Evolutionary conservation across 192 early-diverging fungal genomes (phyloP).

Genomic region (Mortierella antarctica): DNA sequence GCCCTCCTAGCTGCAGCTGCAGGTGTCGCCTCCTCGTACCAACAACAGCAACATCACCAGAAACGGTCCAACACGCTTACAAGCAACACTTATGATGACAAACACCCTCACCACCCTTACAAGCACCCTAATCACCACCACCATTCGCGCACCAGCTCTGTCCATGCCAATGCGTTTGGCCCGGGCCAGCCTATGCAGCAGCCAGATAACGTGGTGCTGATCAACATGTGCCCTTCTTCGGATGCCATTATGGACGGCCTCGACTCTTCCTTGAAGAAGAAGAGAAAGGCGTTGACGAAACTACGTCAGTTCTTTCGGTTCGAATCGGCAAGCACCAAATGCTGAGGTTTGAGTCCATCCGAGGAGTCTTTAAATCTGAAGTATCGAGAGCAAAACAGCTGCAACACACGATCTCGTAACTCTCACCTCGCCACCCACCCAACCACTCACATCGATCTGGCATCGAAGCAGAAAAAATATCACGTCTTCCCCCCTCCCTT

Average conservation of each 20-base stretch:
- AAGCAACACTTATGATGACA: slow-evolving; percentile 15
- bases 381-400: neutral
- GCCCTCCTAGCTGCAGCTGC: slow-evolving; percentile 2
- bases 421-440: neutral
- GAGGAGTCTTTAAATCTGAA: no score
- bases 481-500: no score
- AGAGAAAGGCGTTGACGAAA: slow-evolving; percentile 43
- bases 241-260: slow-evolving; percentile 26
- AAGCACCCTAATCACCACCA: slow-evolving; percentile 19
- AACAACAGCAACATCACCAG: neutral
- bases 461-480: neutral
- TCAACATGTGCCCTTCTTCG: slow-evolving; percentile 29
- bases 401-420: neutral
- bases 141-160: slow-evolving; percentile 12
- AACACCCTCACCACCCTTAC: slow-evolving; percentile 31
- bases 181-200: neutral
- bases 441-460: slow-evolving; percentile 4
- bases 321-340: slow-evolving; percentile 22
- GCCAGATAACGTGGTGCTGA: neutral
- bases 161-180: neutral
- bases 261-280: slow-evolving; percentile 41
- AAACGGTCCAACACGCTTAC: slow-evolving; percentile 17
- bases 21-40: neutral
- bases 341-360: no score
- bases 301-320: slow-evolving; percentile 50